These are phyloP conservation scores for Ampelocalamus luodianensis DNA, from an alignment of 176 grass and related monocot genomes.

Conservation along the genomic window DNA sequence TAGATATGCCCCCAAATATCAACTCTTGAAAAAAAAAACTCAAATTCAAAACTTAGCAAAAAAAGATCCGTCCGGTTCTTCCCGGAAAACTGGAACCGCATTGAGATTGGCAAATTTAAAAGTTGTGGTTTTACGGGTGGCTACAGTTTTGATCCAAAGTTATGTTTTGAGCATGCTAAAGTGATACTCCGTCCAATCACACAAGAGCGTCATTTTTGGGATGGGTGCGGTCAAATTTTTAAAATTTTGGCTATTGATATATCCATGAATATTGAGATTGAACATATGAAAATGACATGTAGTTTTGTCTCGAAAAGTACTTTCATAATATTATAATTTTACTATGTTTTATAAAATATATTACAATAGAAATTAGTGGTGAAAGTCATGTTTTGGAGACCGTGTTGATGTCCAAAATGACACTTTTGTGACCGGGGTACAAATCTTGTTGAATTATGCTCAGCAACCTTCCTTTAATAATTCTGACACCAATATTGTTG, in stretches of 20 bases:
- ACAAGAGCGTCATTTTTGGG: background rate
- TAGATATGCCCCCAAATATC: background rate
- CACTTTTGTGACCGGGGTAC: background rate
- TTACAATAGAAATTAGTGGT: background rate
- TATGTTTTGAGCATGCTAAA: slow-evolving; percentile 19
- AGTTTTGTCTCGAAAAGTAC: background rate
- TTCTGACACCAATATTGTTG: background rate
- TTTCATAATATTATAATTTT: background rate
- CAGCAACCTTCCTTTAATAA: background rate
- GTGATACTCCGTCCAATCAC: background rate
- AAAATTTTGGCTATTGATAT: background rate
- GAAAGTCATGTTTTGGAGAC: background rate
- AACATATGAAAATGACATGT: background rate
- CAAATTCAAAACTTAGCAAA: background rate
- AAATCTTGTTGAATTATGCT: slow-evolving; percentile 33
- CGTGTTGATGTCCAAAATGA: background rate
- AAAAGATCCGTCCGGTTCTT: background rate
- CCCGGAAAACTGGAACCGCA: background rate
- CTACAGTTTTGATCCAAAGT: background rate
- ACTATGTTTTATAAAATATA: background rate
- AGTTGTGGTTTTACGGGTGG: background rate
- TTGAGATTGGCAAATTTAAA: background rate
- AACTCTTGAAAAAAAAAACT: background rate
- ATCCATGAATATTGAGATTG: background rate
- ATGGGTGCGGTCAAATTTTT: background rate